Evolutionary conservation across 208 protist species (phyloP), one percentile per base, ranked within the genome.

Genomic region (Crithidia bombi): DNA sequence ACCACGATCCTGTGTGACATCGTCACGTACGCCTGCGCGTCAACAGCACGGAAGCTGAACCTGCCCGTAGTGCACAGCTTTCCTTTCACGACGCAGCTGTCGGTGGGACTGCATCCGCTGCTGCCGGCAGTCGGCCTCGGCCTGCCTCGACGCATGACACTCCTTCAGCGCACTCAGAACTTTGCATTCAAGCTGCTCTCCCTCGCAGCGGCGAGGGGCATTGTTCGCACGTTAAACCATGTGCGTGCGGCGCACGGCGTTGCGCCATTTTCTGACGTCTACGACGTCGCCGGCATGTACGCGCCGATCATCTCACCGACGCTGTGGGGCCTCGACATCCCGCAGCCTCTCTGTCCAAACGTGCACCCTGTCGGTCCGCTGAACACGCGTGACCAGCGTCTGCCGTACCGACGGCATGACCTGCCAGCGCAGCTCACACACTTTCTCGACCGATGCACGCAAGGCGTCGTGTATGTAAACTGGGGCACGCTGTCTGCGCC

Each of bases 271-370:
- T 52, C 55, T 11, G 64, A 83, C 57, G 61, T 54, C 7, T 79
- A 73, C 62, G 83, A 86, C 23, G 41, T 78, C 12, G 73, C 70
- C 4, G 83, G 79, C 6, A 73, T 76, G 69, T 81, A 86, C 66
- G 79, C 73, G 43, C 78, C 74, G 2, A 50, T 86, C 46, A 54
- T 89, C 23, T 47, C 61, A 3, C 68, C 76, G 19, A 77, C 73
- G 28, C 26, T 83, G 67, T 89, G 79, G 83, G 83, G 83, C 1
- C 66, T 82, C 12, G 77, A 83, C 65, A 75, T 83, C 19, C 67
- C 83, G 47, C 83, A 83, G 62, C 79, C 77, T 33, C 62, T 89
- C 14, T 85, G 83, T 38, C 70, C 79, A 11, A 89, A 89, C 39
- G 76, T 89, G 25, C 77, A 84, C 54, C 73, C 80, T 5, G 62